Percentiles rank a stretch among this genome's conserved stretches.
Conservation (phyloP, 2,329 filamentous ascomycete species). For the Periglandula ipomoeae region DNA sequence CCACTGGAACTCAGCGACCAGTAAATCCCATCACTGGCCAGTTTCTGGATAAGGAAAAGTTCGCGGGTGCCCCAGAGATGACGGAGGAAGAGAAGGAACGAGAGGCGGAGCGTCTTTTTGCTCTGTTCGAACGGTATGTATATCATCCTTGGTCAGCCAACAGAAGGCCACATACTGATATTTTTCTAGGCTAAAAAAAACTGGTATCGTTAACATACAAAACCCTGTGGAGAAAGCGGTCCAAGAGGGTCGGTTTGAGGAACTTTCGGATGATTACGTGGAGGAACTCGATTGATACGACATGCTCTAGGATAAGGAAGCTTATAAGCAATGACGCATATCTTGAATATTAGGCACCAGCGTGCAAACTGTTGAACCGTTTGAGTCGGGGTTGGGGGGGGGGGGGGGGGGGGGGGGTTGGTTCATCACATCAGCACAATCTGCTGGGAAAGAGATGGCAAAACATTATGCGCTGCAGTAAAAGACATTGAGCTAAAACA, state of each 20-base stretch:
- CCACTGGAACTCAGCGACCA: slow-evolving; percentile 24
- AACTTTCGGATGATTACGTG: slow-evolving; percentile 48
- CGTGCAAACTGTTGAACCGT: too few species aligned
- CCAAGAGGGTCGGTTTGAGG: slow-evolving; percentile 61
- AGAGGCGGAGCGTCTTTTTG: slow-evolving; percentile 83
- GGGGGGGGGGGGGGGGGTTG: too few species aligned
- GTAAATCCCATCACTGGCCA: slow-evolving; percentile 88
- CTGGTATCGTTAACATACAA: slow-evolving; percentile 66
- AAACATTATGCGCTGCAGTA: too few species aligned
- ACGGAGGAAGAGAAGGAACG: slow-evolving; percentile 84
- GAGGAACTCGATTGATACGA: slow-evolving; percentile 30
- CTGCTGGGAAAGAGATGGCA: too few species aligned
- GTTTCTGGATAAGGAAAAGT: slow-evolving; percentile 58
- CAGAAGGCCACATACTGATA: background rate
- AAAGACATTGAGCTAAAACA: too few species aligned
- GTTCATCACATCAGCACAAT: too few species aligned
- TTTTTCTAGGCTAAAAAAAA: slow-evolving; percentile 50
- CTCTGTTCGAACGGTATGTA: slow-evolving; percentile 71
- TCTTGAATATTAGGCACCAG: too few species aligned
- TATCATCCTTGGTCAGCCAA: slow-evolving; percentile 10
- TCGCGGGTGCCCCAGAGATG: slow-evolving; percentile 60
- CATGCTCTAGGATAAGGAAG: background rate
- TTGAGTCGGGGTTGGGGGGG: too few species aligned
- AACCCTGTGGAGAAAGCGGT: slow-evolving; percentile 68
- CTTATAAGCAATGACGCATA: background rate